Evolutionary conservation across 805 yeast species (phyloP), one percentile per base, ranked within the genome.

Genomic region (Phaffomyces thermotolerans): DNA sequence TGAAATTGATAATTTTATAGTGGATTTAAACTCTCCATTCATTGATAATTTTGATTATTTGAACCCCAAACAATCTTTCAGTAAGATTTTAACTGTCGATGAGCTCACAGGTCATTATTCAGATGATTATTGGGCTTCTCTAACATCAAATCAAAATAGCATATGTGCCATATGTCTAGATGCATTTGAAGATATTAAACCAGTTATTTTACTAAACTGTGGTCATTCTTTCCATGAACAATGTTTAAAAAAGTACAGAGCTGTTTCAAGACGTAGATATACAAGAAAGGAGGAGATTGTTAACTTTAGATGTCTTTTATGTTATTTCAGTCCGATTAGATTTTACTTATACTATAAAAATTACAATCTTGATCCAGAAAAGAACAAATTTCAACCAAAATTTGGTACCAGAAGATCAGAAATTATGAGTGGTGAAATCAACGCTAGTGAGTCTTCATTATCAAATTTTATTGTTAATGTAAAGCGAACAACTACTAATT

Each of bases 261-360:
- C 13, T 6, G 13, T 33, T 18, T 33, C 23, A 17, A 8, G 18
- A 33, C 17, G 20, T 9, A 33, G 22, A 12, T 10, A 33, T 6
- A n/a, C 18, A n/a, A 15, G 8, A n/a, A 15, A 15, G 18, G 18
- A 15, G 17, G 35, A 37, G 27, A 37, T 27, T 18, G 4, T 14
- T 30, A 15, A 36, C 13, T 30, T 25, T 15, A 41, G 37, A 34
- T 44, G 47, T 41, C 37, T 35, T 15, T 8, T 44, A 36, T 44
- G 47, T 17, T 9, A 40, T 14, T 37, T 44, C 33, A 41, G 25
- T 18, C 13, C 41, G n/a, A 12, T 34, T 4, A 36, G 40, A 22
- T 39, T 34, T n/a, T 44, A 36, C 25, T 35, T 34, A 10, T 44
- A 9, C 24, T 44, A 44, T 30, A 40, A 40, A 18, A n/a, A 33